phyloP scores from a whole-genome alignment of 169 alveolate genomes.

The Plasmodium knowlesi region DNA sequence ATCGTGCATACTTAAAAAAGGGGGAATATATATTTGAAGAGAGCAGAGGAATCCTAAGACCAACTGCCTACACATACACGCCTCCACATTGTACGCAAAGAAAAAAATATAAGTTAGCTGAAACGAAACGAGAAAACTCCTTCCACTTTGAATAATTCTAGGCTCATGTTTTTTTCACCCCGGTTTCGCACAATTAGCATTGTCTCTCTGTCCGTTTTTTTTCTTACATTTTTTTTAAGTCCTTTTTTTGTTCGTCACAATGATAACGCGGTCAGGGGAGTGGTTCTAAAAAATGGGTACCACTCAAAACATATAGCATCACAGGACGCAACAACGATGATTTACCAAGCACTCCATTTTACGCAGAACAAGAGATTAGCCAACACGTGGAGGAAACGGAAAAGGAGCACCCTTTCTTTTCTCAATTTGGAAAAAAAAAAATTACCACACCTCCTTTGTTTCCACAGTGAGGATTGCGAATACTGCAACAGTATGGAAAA shows the following conservation, averaged over 20 bases:
- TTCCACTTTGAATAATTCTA: background rate
- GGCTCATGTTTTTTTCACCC: background rate
- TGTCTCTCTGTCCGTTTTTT: background rate
- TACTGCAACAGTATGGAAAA: slow-evolving; percentile 78
- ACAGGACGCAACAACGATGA: background rate
- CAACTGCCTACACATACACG: background rate
- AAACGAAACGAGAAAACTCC: background rate
- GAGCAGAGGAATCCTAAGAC: background rate
- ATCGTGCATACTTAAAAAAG: background rate
- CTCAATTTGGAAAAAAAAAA: slow-evolving; percentile 69
- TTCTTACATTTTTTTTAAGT: background rate
- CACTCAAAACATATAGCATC: background rate
- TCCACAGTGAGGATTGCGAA: slow-evolving; percentile 82
- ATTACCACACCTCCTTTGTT: slow-evolving; percentile 82
- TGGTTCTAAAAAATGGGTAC: background rate
- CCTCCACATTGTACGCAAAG: background rate
- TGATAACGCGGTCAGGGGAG: background rate
- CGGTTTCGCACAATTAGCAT: background rate
- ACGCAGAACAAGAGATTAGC: slow-evolving; percentile 7
- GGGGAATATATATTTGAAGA: background rate
- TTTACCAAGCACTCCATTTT: background rate
- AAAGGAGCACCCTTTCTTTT: slow-evolving; percentile 7
- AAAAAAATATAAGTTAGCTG: background rate
- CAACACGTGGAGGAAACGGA: background rate
- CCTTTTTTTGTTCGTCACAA: background rate